Conservation (phyloP, 2,329 filamentous ascomycete species). For the Diaporthe velutina region DNA sequence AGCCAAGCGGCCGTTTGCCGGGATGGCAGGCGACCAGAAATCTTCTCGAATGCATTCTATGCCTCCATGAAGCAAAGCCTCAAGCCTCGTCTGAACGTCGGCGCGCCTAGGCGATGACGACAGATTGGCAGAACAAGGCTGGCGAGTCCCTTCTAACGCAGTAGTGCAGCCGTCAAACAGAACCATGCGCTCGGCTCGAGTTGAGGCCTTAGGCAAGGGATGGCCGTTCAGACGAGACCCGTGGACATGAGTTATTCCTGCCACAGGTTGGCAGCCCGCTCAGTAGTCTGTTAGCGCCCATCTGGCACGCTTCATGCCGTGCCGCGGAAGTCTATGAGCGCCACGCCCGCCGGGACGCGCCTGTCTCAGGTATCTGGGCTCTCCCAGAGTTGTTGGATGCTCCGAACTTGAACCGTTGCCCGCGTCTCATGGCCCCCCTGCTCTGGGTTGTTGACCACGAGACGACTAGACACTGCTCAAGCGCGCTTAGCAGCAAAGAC, state of each 20-base stretch:
- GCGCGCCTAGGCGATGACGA: constrained; percentile 16
- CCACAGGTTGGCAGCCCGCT: background rate
- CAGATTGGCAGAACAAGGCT: background rate
- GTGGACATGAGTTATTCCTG: background rate
- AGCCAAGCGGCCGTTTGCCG: constrained; percentile 15
- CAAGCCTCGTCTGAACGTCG: constrained; percentile 3
- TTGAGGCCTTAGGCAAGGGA: background rate
- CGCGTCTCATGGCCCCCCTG: constrained; percentile 7
- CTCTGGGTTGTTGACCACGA: background rate
- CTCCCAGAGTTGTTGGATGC: background rate
- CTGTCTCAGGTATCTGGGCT: constrained; percentile 17
- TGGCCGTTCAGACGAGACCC: background rate
- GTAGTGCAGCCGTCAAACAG: constrained; percentile 1
- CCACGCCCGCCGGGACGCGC: constrained; percentile 22
- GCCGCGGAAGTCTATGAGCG: constrained; percentile 14
- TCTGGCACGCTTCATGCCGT: constrained; percentile 25
- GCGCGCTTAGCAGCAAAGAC: constrained; percentile 20
- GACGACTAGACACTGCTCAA: background rate
- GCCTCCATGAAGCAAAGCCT: background rate
- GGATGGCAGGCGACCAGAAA: constrained; percentile 4
- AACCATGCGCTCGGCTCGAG: background rate
- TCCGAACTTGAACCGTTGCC: constrained; percentile 14
- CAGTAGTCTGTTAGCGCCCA: background rate
- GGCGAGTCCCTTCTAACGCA: background rate
- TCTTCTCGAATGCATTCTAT: constrained; percentile 22